These are phyloP conservation scores for Trichomonas gallinae DNA, from an alignment of 208 protist species.

Conservation along the genomic window DNA sequence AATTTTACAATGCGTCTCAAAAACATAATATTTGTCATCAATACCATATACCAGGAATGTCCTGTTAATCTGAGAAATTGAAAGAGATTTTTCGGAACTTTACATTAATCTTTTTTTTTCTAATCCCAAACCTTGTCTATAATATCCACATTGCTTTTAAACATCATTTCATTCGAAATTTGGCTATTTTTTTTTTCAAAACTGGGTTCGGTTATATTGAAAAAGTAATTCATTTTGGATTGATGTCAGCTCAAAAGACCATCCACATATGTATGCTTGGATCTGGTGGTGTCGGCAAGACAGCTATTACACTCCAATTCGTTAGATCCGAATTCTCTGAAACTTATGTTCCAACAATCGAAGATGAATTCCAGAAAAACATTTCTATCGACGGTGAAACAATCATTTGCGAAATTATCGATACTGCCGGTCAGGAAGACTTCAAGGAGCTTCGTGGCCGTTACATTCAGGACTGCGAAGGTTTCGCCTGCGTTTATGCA, in stretches of 20 bases:
- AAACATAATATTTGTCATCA: too few species aligned
- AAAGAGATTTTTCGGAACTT: too few species aligned
- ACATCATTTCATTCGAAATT: too few species aligned
- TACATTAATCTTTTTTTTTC: too few species aligned
- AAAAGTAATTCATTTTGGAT: not conserved
- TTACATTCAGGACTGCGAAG: not conserved
- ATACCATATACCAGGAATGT: too few species aligned
- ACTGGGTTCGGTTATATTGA: not conserved
- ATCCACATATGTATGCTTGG: not conserved
- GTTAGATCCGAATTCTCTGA: not conserved
- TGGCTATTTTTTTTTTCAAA: not conserved
- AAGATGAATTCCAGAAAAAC: constrained; percentile 5
- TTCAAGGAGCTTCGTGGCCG: not conserved
- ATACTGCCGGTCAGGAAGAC: constrained; percentile 8
- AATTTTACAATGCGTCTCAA: too few species aligned
- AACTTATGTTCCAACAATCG: constrained; percentile 12
- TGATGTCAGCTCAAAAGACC: not conserved
- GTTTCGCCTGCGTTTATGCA: not conserved
- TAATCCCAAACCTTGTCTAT: too few species aligned
- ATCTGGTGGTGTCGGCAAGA: constrained; percentile 1
- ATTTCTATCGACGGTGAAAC: not conserved
- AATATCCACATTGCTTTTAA: too few species aligned
- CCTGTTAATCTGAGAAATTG: too few species aligned
- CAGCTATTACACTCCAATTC: not conserved
- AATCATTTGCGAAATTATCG: not conserved